Conservation (phyloP, 768 basidiomycete genomes). For the Termitomyces sp. region DNA sequence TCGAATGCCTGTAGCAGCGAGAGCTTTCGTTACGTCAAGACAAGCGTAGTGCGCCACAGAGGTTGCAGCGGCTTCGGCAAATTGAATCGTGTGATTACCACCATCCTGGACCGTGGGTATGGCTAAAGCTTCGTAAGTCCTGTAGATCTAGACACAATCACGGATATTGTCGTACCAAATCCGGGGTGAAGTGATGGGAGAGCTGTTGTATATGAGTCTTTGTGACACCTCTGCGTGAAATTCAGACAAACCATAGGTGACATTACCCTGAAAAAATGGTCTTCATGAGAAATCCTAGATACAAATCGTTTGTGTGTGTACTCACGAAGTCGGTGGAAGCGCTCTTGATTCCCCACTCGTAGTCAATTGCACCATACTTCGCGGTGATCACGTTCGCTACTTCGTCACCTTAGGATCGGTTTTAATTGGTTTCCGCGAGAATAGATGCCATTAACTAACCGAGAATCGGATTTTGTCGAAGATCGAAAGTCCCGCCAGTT, state of each 20-base stretch:
- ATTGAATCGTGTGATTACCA: constrained; percentile 75
- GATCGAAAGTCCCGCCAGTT: constrained; percentile 14
- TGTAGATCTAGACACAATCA: background rate
- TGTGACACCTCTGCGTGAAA: background rate
- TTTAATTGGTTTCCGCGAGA: background rate
- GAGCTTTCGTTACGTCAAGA: constrained; percentile 63
- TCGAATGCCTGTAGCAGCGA: constrained; percentile 68
- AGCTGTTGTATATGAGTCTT: constrained; percentile 21
- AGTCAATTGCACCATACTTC: constrained; percentile 60
- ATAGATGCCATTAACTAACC: constrained; percentile 25
- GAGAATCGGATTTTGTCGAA: constrained; percentile 34
- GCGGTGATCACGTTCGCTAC: constrained; percentile 58
- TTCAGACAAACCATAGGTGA: constrained; percentile 60
- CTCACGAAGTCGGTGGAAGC: constrained; percentile 86
- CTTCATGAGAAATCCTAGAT: background rate
- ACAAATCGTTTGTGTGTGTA: constrained; percentile 4
- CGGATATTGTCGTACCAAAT: constrained; percentile 43
- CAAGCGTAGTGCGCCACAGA: constrained; percentile 61
- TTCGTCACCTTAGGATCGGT: constrained; percentile 47
- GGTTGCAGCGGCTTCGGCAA: constrained; percentile 61
- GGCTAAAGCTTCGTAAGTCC: constrained; percentile 33
- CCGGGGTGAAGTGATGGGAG: constrained; percentile 74
- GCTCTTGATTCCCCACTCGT: constrained; percentile 61
- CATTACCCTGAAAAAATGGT: constrained; percentile 51
- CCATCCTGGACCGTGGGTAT: constrained; percentile 72